Base-by-base conservation (phyloP, 2,329 filamentous ascomycete genomes). In the Cadophora gregata region DNA sequence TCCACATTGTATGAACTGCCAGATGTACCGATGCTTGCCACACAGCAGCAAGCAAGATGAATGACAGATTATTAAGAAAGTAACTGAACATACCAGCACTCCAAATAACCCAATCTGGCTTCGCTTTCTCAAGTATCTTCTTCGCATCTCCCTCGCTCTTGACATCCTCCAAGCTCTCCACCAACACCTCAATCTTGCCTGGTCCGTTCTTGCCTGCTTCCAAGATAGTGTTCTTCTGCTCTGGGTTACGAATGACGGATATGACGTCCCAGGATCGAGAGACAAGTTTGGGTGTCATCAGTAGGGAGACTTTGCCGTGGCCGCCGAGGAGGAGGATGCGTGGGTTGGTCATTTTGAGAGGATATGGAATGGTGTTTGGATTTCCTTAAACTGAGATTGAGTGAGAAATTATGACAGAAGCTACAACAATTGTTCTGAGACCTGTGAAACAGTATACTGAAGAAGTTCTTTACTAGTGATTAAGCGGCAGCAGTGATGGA, bases 241-340 rank as follows among this genome's bases (percentile, higher is more conserved):
- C 87, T n/a, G 86, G 81, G 70, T 88, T 86, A 74, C 93, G 90
- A 77, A 96, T 90, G 68, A 96, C 82, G 77, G 89, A 92, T 67
- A 90, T 93, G 63, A 96, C 90, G 71, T 86, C 87, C 90, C 92
- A 95, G 38, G 86, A 87, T 71, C 89, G 87, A 60, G 88, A 83
- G 50, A 96, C 86, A 8, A 96, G 87, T 67, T 94, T 84, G 1
- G 90, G 91, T 9, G 92, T 96, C 47, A 96, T 84, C 51, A 90
- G 80, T 66, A 92, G 87, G 71, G 92, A 86, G 67, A 96, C 80
- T 77, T 93, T 93, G 80, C 93, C 93, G 81, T 94, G 92, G 74
- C 92, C 93, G 75, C 92, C 92, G 69, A 96, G 86, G 71, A 96
- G 73, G 42, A 74, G 72, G n/a, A 73, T 68, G 6, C 66, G 68